Percentiles rank a stretch among this genome's conserved stretches.
Evolutionary conservation across 306 rosid genomes (phyloP).

Genomic region (Mimosa bimucronata): DNA sequence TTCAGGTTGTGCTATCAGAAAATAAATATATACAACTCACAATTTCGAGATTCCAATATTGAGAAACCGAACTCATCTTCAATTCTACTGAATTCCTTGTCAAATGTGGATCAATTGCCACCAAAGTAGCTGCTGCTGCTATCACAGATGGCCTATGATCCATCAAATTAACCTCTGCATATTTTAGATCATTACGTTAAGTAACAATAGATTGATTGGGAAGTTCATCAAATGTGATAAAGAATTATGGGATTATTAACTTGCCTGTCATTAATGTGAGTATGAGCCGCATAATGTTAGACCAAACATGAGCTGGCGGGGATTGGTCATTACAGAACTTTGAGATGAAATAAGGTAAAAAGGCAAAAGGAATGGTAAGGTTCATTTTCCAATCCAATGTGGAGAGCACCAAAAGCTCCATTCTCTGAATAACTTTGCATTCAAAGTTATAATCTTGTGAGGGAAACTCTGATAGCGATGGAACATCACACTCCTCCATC

Average conservation of each 20-base stretch:
- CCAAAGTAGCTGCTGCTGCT: slow-evolving; percentile 76
- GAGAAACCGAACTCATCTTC: slow-evolving; percentile 64
- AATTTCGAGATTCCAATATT: slow-evolving; percentile 42
- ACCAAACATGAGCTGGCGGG: slow-evolving; percentile 38
- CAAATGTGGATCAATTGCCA: slow-evolving; percentile 58
- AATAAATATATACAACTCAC: slow-evolving; percentile 48
- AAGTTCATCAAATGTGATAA: neutral
- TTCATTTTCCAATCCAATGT: slow-evolving; percentile 77
- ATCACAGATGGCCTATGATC: slow-evolving; percentile 71
- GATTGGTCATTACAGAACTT: slow-evolving; percentile 51
- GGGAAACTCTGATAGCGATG: slow-evolving; percentile 54
- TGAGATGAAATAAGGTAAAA: slow-evolving; percentile 63
- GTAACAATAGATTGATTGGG: no score
- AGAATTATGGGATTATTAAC: neutral
- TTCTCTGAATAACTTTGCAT: slow-evolving; percentile 56
- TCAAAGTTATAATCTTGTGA: slow-evolving; percentile 56
- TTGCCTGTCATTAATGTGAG: slow-evolving; percentile 62
- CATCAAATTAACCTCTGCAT: slow-evolving; percentile 65
- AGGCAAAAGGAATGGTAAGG: slow-evolving; percentile 65
- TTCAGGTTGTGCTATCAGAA: neutral
- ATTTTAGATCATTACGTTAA: neutral
- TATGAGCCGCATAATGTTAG: slow-evolving; percentile 52
- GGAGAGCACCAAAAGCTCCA: slow-evolving; percentile 80
- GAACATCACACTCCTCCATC: slow-evolving; percentile 72
- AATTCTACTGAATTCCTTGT: slow-evolving; percentile 52